These are phyloP conservation scores for Lecanoromycetidae sp. DNA, from an alignment of 2,329 filamentous ascomycete species.

Conservation along the genomic window DNA sequence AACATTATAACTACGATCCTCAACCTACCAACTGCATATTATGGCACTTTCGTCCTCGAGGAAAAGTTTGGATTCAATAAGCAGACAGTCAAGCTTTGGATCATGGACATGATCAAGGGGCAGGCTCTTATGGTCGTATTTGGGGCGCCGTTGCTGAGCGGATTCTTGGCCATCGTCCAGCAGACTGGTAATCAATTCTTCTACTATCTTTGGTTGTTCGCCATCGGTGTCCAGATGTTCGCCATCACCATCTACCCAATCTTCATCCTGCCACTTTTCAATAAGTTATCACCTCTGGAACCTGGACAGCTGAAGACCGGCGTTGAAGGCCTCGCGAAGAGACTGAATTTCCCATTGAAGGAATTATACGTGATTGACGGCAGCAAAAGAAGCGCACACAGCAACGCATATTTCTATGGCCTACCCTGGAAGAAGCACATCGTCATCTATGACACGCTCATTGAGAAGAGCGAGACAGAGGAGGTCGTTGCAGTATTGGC, in stretches of 20 bases:
- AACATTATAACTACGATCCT: conserved; percentile 69
- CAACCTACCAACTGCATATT: conserved; percentile 70
- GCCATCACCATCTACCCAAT: conserved; percentile 95
- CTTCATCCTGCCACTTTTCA: conserved; percentile 88
- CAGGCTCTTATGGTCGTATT: conserved; percentile 70
- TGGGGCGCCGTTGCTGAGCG: conserved; percentile 77
- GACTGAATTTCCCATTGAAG: conserved; percentile 79
- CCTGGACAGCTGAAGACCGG: conserved; percentile 76
- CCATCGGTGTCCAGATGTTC: conserved; percentile 77
- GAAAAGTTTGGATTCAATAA: conserved; percentile 99
- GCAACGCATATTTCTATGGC: conserved; percentile 92
- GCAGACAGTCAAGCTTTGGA: conserved; percentile 77
- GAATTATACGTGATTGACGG: conserved; percentile 93
- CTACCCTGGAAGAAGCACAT: conserved; percentile 99
- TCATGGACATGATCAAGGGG: conserved; percentile 83
- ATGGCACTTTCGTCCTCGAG: conserved; percentile 90
- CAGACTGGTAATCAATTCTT: conserved; percentile 91
- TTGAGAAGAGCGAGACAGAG: conserved; percentile 83
- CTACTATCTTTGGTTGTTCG: conserved; percentile 94
- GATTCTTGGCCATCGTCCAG: conserved; percentile 86
- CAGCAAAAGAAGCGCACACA: conserved; percentile 76
- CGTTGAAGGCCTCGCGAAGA: conserved; percentile 71
- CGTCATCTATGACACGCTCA: conserved; percentile 94
- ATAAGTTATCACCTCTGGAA: conserved; percentile 88
- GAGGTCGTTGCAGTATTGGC: conserved; percentile 92